Conservation (phyloP, 2,329 filamentous ascomycete species). For the Colletotrichum lini region DNA sequence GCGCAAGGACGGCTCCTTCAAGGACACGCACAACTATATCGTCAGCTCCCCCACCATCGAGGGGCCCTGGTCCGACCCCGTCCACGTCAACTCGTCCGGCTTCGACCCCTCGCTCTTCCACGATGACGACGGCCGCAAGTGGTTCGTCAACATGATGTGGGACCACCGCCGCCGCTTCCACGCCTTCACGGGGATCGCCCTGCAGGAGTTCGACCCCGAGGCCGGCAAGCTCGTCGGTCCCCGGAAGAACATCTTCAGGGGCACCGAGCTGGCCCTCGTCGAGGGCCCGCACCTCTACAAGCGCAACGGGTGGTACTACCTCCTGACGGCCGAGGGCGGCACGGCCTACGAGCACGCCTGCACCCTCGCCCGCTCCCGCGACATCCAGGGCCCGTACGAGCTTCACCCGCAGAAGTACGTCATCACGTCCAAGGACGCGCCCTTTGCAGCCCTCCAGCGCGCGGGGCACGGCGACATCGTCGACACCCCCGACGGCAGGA, state of each 20-base stretch:
- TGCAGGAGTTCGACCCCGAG: slow-evolving; percentile 70
- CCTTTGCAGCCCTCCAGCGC: slow-evolving; percentile 64
- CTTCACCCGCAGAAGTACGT: slow-evolving; percentile 71
- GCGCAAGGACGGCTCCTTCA: slow-evolving; percentile 76
- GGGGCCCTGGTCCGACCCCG: slow-evolving; percentile 74
- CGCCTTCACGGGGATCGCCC: slow-evolving; percentile 68
- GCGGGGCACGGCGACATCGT: slow-evolving; percentile 69
- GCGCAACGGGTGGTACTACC: slow-evolving; percentile 71
- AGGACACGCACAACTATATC: slow-evolving; percentile 76
- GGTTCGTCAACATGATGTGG: slow-evolving; percentile 71
- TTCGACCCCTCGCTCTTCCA: slow-evolving; percentile 75
- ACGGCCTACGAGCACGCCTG: slow-evolving; percentile 74
- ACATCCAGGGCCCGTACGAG: slow-evolving; percentile 75
- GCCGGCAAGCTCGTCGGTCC: slow-evolving; percentile 67
- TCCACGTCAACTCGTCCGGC: slow-evolving; percentile 72
- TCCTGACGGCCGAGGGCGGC: slow-evolving; percentile 72
- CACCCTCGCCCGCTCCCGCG: slow-evolving; percentile 67
- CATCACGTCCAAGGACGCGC: slow-evolving; percentile 66
- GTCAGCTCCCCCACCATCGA: slow-evolving; percentile 66
- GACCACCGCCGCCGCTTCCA: slow-evolving; percentile 66
- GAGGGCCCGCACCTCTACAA: slow-evolving; percentile 74
- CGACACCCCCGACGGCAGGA: slow-evolving; percentile 66
- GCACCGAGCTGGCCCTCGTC: slow-evolving; percentile 68
- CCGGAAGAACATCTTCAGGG: slow-evolving; percentile 67
- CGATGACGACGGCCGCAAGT: slow-evolving; percentile 69